A percentile compares a stretch with the other conserved stretches of the same genome.
Evolutionary conservation across 257 asterid species (phyloP).

Genomic region (Solanum paucissectum): DNA sequence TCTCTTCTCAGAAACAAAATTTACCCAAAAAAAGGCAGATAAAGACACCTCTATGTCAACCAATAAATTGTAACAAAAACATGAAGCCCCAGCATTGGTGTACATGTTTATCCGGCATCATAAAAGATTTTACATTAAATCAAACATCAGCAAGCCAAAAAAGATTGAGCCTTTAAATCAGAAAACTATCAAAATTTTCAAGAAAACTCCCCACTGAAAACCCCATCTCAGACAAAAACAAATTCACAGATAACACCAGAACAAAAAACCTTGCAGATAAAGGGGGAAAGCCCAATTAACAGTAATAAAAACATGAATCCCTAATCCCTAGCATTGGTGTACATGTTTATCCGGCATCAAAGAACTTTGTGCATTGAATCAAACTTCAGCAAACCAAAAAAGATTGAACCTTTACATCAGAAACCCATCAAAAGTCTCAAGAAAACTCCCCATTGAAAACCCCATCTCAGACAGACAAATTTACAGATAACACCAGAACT

Average conservation of each 20-base stretch:
- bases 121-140: background rate
- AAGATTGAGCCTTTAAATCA: background rate
- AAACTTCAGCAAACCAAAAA: background rate
- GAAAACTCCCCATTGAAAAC: background rate
- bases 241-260: background rate
- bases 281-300: background rate
- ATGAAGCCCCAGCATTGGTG: background rate
- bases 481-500: background rate
- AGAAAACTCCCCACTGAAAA: background rate
- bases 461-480: background rate
- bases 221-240: background rate
- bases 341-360: background rate
- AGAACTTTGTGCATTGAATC: background rate
- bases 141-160: background rate
- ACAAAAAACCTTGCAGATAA: background rate
- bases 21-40: background rate
- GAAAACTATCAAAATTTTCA: background rate
- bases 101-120: background rate
- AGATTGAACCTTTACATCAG: background rate
- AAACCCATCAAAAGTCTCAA: too few species aligned
- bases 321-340: background rate
- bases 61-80: background rate
- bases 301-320: background rate
- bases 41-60: background rate
- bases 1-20: background rate